Evolutionary conservation across 768 basidiomycete genomes (phyloP), one percentile per base, ranked within the genome.

Genomic region (Russula foetens): DNA sequence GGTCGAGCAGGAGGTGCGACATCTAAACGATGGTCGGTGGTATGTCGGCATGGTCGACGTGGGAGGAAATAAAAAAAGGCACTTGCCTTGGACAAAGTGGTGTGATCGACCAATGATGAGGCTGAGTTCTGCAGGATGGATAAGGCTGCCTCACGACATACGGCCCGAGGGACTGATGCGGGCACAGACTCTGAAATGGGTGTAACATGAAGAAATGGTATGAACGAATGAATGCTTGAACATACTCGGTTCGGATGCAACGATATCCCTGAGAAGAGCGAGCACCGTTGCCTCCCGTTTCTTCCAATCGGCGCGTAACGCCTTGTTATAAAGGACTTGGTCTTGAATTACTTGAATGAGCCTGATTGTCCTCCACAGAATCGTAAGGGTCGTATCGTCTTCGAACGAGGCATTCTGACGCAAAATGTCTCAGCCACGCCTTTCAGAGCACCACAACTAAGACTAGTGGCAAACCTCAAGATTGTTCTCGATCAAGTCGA

Each of bases 401-500:
- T 75, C 74, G 19, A 88, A 75, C 0, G 82, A 79, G 26, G 81
- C 80, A 46, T 76, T 80, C 91, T 91, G 49, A 19, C 1, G 35
- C 9, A 35, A 58, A 48, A 46, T 7, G 7, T 17, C 2, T 21
- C 33, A 52, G 52, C 6, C 19, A 48, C 14, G 11, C n/a, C 14
- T 46, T 24, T n/a, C n/a, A n/a, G 12, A 14, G 47, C 14, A 17
- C 3, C 35, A 14, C 2, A 43, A 3, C 19, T 14, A 17, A 41
- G 4, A n/a, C n/a, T 6, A 24, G 48, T 29, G n/a, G 67, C 79
- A 46, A 58, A 92, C 92, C 81, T 98, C 95, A 3, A 98, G 76
- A 67, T 90, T 91, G 60, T 79, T 88, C 71, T 96, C 94, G 14
- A 96, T 69, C 17, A 98, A 72, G 69, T 98, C 94, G 70, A 91